Percentiles rank a stretch among this genome's conserved stretches.
phyloP scores from a whole-genome alignment of 352 stramenopile species.

The Pythium angustatum region DNA sequence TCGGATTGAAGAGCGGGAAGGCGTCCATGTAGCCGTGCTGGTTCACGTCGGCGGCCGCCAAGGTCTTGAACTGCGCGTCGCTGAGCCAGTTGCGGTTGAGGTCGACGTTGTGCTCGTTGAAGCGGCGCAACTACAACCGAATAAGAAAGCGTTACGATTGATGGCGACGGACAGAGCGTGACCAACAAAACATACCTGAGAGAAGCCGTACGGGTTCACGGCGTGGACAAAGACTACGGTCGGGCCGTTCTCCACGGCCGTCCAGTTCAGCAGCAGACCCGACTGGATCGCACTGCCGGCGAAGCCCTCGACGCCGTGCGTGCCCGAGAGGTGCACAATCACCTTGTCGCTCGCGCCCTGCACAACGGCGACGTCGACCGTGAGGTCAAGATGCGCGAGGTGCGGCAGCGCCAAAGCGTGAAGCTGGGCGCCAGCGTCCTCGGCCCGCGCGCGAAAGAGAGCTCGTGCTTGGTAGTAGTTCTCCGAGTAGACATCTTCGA shows the following conservation, averaged over 20 bases:
- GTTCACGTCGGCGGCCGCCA: slow-evolving; percentile 68
- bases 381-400: slow-evolving; percentile 50
- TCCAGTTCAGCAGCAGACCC: slow-evolving; percentile 39
- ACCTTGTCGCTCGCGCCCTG: slow-evolving; percentile 45
- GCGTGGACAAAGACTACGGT: slow-evolving; percentile 92
- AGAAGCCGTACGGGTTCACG: slow-evolving; percentile 93
- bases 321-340: slow-evolving; percentile 79
- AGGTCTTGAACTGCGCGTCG: slow-evolving; percentile 45
- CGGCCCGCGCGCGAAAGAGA: slow-evolving; percentile 51
- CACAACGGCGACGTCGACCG: slow-evolving; percentile 67
- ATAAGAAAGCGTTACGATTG: not conserved
- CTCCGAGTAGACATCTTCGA: slow-evolving; percentile 51
- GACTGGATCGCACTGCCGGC: slow-evolving; percentile 83
- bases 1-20: slow-evolving; percentile 68
- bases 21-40: slow-evolving; percentile 77
- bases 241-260: slow-evolving; percentile 29
- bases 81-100: slow-evolving; percentile 92
- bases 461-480: slow-evolving; percentile 68
- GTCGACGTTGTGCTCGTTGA: slow-evolving; percentile 95
- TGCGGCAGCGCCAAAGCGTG: slow-evolving; percentile 50
- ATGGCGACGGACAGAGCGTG: not conserved
- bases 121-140: slow-evolving; percentile 58
- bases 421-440: slow-evolving; percentile 39
- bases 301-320: slow-evolving; percentile 82
- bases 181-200: slow-evolving; percentile 34